Percentiles rank a stretch among this genome's conserved stretches.
phyloP scores from a whole-genome alignment of 2,329 filamentous ascomycete genomes.

The Verticillium dahliae region DNA sequence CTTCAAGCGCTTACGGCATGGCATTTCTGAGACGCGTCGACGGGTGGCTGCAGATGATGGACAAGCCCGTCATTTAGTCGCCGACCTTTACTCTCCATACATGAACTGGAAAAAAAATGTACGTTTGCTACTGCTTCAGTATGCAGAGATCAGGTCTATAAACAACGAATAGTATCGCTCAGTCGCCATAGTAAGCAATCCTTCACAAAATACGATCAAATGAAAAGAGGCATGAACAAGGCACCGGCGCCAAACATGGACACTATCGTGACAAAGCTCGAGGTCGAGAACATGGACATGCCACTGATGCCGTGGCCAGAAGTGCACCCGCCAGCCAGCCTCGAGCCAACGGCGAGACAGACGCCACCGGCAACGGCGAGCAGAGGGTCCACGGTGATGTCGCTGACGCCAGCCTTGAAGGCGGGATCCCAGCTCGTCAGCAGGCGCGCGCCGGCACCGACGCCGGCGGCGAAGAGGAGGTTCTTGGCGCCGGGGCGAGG shows the following conservation, averaged over 20 bases:
- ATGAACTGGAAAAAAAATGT: neutral
- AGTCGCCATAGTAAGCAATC: too few species aligned
- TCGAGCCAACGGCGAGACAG: conserved; percentile 51
- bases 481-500: conserved; percentile 29
- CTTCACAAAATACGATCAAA: conserved; percentile 3
- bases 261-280: conserved; percentile 56
- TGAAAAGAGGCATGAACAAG: conserved; percentile 15
- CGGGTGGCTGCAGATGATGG: neutral
- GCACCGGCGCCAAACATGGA: conserved; percentile 48
- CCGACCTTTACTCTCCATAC: neutral
- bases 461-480: conserved; percentile 46
- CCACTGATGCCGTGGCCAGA: conserved; percentile 65
- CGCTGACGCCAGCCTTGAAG: conserved; percentile 15
- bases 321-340: conserved; percentile 60
- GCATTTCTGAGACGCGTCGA: neutral
- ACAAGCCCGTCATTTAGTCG: neutral
- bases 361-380: conserved; percentile 47
- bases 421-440: conserved; percentile 25
- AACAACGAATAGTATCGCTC: too few species aligned
- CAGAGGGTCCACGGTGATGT: conserved; percentile 24
- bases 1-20: neutral
- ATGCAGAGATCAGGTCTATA: neutral
- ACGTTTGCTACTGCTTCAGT: neutral
- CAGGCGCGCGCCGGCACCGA: conserved; percentile 38
- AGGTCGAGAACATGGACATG: conserved; percentile 53